Percentiles rank a stretch among this genome's conserved stretches.
Evolutionary conservation across 192 early-diverging fungal species (phyloP).

Genomic region (Gamsiella multidivaricata): DNA sequence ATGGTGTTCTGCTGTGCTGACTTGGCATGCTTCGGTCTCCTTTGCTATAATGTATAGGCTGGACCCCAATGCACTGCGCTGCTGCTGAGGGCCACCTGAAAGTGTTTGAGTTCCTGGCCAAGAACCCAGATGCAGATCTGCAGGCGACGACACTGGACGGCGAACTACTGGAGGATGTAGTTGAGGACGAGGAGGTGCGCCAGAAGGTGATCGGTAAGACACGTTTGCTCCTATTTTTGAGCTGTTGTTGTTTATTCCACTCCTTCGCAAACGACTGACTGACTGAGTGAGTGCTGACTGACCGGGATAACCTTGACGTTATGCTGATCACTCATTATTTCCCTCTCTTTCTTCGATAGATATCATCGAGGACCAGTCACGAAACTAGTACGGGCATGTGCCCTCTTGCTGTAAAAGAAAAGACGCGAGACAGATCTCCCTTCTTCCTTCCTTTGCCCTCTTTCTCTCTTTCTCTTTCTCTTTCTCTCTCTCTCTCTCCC

Average conservation of each 20-base stretch:
- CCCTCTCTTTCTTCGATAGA: conserved; percentile 4
- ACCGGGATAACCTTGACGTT: no score
- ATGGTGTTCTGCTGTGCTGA: background rate
- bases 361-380: conserved; percentile 32
- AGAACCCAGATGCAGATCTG: conserved; percentile 26
- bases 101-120: conserved; percentile 59
- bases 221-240: background rate
- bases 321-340: background rate
- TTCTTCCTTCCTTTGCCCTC: background rate
- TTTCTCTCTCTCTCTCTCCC: background rate
- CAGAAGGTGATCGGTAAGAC: conserved; percentile 41
- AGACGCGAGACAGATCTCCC: no score
- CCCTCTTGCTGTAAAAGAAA: no score
- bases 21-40: background rate
- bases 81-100: conserved; percentile 71
- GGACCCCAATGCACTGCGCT: conserved; percentile 78
- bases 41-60: conserved; percentile 62
- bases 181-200: conserved; percentile 41
- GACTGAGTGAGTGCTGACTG: conserved; percentile 1
- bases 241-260: background rate
- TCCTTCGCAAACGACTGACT: background rate
- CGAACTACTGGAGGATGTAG: conserved; percentile 43
- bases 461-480: background rate
- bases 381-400: background rate
- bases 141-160: conserved; percentile 46